Base-by-base conservation (phyloP, 176 grass and related monocot species). In the Puccinellia tenuiflora region DNA sequence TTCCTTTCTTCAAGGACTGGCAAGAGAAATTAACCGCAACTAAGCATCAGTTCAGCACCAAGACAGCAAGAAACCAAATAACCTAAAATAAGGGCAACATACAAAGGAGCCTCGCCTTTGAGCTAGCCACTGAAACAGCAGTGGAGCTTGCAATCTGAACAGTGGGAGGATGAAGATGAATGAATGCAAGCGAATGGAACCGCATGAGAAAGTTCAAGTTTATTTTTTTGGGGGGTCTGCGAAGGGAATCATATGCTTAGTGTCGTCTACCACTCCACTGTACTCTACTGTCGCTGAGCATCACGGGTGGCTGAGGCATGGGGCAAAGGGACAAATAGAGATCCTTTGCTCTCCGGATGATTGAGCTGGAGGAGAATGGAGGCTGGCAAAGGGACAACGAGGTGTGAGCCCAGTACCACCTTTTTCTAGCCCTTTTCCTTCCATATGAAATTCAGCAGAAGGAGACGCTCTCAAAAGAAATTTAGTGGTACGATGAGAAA, bases 301-400 rank as follows among this genome's bases (percentile, higher is more conserved):
- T 94, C 92, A 94, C 92, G 92, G 92, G 73, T 88, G 79, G 75
- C 64, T 71, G 31, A 66, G n/a, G 65, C 59, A 50, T 34, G 75
- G 60, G 86, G 69, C 76, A 88, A 88, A 88, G 66, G 47, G 79
- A 79, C 86, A 94, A 86, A 51, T 62, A 6, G 43, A n/a, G 70
- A 73, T 73, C 26, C 43, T 73, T 73, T 48, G 70, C 70, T 65
- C 64, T 65, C 67, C 16, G 20, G 24, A 79, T 60, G 52, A 84
- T 84, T 88, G 86, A 84, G 86, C 88, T 88, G 92, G 86, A 94
- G 30, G 80, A 76, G 59, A 88, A 80, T 77, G 83, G 91, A 88
- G 79, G 83, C 24, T 75, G 78, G 86, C 76, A 29, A 66, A 84
- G 80, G 83, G 80, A 88, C 92, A 85, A 77, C 15, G 25, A 80